These are phyloP conservation scores for Populus tomentosa DNA, from an alignment of 441 rosid genomes.

Conservation along the genomic window DNA sequence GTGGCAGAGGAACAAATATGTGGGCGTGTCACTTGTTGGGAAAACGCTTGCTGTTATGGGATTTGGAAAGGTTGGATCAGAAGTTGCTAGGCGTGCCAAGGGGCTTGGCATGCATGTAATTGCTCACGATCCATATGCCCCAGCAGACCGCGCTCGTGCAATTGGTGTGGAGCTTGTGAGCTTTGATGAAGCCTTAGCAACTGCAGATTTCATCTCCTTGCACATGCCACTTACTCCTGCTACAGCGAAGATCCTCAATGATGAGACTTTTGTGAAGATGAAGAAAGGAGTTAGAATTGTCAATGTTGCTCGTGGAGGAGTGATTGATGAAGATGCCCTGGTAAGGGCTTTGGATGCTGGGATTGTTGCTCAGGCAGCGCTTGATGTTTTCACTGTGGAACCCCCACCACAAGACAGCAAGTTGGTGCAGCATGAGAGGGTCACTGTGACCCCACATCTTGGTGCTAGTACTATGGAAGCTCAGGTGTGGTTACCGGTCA, in stretches of 20 bases:
- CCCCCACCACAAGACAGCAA: constrained; percentile 78
- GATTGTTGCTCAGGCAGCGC: constrained; percentile 95
- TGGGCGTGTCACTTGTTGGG: constrained; percentile 93
- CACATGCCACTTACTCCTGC: constrained; percentile 96
- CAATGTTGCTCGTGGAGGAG: constrained; percentile 97
- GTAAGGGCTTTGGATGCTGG: constrained; percentile 87
- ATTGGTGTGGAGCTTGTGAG: constrained; percentile 82
- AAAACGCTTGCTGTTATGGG: constrained; percentile 92
- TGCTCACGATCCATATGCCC: constrained; percentile 93
- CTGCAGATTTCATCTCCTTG: constrained; percentile 86
- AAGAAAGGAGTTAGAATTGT: constrained; percentile 90
- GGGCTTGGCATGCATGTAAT: constrained; percentile 97
- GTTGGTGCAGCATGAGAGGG: constrained; percentile 78
- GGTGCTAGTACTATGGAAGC: constrained; percentile 98
- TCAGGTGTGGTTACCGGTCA: constrained; percentile 42
- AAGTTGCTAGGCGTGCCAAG: constrained; percentile 90
- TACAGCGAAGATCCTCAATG: constrained; percentile 71
- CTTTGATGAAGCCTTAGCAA: constrained; percentile 69
- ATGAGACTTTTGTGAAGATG: constrained; percentile 81
- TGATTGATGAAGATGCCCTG: constrained; percentile 91
- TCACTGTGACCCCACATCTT: constrained; percentile 92
- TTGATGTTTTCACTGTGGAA: constrained; percentile 87
- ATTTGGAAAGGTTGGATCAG: constrained; percentile 96
- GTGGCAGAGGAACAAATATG: constrained; percentile 92
- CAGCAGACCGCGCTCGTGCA: constrained; percentile 93